phyloP scores from a whole-genome alignment of 2,329 filamentous ascomycete species.

The Penicillium corylophilum region DNA sequence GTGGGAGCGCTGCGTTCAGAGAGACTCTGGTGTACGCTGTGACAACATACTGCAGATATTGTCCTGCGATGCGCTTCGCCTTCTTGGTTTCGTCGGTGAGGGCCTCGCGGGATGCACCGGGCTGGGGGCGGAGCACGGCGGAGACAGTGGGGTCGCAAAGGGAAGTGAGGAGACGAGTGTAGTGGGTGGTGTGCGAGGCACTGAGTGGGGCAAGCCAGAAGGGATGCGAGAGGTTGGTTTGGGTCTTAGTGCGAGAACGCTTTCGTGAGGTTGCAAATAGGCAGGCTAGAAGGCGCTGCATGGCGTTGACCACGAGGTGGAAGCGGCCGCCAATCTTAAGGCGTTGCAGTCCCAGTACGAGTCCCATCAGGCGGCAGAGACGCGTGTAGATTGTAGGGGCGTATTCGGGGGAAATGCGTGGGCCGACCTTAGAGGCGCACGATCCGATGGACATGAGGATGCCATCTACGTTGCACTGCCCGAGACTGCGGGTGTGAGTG shows the following conservation, averaged over 20 bases:
- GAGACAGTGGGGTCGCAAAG: constrained; percentile 62
- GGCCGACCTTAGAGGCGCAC: constrained; percentile 36
- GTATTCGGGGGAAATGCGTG: constrained; percentile 31
- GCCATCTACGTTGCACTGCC: constrained; percentile 48
- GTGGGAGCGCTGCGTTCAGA: constrained; percentile 50
- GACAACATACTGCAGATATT: constrained; percentile 58
- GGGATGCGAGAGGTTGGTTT: constrained; percentile 29
- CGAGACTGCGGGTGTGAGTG: constrained; percentile 41
- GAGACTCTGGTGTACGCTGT: constrained; percentile 57
- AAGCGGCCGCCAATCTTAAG: constrained; percentile 59
- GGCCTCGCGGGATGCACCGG: constrained; percentile 40
- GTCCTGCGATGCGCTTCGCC: constrained; percentile 57
- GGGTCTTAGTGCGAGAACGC: constrained; percentile 26
- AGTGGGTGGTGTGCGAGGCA: constrained; percentile 49
- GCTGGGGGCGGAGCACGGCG: constrained; percentile 46
- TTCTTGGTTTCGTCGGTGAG: constrained; percentile 61
- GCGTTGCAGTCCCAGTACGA: constrained; percentile 58
- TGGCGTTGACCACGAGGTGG: constrained; percentile 57
- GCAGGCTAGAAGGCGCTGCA: constrained; percentile 56
- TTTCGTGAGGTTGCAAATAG: constrained; percentile 53
- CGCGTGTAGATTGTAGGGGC: constrained; percentile 51
- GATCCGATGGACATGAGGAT: constrained; percentile 40
- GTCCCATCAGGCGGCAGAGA: constrained; percentile 54
- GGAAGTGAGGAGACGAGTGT: constrained; percentile 57
- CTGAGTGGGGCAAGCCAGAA: constrained; percentile 38